phyloP scores from a whole-genome alignment of 352 stramenopile genomes.

The Phytophthora nicotianae region DNA sequence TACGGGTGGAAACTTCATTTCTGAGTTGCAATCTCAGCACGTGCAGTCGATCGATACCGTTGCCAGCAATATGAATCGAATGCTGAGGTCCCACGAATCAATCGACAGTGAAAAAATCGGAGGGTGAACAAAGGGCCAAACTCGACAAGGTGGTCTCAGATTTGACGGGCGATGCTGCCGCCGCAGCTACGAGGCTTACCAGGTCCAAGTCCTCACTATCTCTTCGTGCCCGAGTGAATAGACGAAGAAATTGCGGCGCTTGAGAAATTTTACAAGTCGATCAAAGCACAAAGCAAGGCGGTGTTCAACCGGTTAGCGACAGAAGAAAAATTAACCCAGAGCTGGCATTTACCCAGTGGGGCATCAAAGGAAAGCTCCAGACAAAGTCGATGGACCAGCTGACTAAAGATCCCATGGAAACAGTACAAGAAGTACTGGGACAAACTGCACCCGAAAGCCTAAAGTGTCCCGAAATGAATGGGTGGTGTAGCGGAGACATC shows the following conservation, averaged over 20 bases:
- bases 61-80: not conserved
- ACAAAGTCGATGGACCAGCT: not conserved
- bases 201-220: not conserved
- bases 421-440: too few species aligned
- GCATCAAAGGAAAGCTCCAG: not conserved
- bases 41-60: too few species aligned
- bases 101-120: not conserved
- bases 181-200: not conserved
- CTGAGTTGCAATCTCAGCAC: too few species aligned
- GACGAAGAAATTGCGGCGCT: not conserved
- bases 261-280: not conserved
- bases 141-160: not conserved
- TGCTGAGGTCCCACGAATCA: not conserved
- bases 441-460: too few species aligned
- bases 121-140: not conserved
- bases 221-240: too few species aligned
- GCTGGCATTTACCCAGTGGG: not conserved
- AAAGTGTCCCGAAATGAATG: too few species aligned
- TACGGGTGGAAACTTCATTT: too few species aligned
- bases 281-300: not conserved
- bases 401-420: not conserved
- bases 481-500: too few species aligned
- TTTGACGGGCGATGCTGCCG: not conserved
- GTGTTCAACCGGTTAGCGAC: not conserved
- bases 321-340: not conserved